These are phyloP conservation scores for Sungouiozyma intestinalis DNA, from an alignment of 805 yeast species.

Conservation along the genomic window DNA sequence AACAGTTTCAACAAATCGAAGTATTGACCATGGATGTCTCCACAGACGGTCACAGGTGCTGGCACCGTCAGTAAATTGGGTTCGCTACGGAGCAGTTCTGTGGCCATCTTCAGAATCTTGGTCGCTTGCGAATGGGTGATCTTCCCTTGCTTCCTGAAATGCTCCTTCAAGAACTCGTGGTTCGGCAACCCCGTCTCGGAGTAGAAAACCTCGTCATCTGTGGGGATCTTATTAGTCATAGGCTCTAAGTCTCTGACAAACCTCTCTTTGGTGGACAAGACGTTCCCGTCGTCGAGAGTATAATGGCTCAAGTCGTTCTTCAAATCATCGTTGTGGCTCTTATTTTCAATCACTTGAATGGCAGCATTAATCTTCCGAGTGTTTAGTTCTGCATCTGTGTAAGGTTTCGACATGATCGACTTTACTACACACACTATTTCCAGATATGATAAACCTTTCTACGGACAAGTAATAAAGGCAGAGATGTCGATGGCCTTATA, in stretches of 20 bases:
- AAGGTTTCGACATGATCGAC: not conserved
- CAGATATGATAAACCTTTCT: too few relatives aligned
- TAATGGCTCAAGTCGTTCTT: constrained; percentile 31
- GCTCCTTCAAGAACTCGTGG: constrained; percentile 57
- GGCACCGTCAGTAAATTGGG: constrained; percentile 74
- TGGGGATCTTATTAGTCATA: constrained; percentile 56
- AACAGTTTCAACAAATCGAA: constrained; percentile 82
- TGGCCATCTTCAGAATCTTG: constrained; percentile 54
- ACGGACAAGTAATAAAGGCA: too few relatives aligned
- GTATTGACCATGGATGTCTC: constrained; percentile 95
- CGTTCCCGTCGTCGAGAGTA: constrained; percentile 41
- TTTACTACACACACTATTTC: too few relatives aligned
- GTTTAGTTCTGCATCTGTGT: constrained; percentile 33
- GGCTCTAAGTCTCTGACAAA: constrained; percentile 46
- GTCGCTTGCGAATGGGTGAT: constrained; percentile 60
- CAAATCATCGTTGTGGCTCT: constrained; percentile 16
- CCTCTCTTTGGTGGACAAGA: constrained; percentile 40
- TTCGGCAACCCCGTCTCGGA: constrained; percentile 57
- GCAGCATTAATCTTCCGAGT: constrained; percentile 57
- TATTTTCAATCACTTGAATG: constrained; percentile 44
- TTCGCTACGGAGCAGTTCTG: constrained; percentile 51
- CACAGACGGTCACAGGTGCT: constrained; percentile 93
- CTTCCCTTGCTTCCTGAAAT: constrained; percentile 74
- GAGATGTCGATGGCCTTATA: too few relatives aligned
- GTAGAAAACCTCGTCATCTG: constrained; percentile 55